Evolutionary conservation across 2,329 filamentous ascomycete species (phyloP), one percentile per base, ranked within the genome.

Genomic region (Meredithiella fracta): DNA sequence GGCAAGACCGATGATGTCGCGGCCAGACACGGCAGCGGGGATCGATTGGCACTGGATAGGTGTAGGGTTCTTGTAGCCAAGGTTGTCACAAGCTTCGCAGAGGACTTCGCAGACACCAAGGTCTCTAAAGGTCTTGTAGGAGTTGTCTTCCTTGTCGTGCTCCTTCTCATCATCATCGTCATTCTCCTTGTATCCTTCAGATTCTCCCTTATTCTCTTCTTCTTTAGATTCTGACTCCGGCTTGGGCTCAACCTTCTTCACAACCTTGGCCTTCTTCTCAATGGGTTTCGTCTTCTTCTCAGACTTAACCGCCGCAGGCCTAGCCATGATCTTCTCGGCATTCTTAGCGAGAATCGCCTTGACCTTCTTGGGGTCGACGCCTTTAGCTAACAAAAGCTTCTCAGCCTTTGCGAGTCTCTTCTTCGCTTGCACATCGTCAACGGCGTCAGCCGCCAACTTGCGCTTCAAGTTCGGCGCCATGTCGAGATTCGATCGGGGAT

Each of bases 1-100:
- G 31, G 92, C 92, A 53, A 97, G 76, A 44, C 90, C 92, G 62
- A 98, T 95, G 34, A 97, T 74, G 67, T 97, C 92, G 64, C 88
- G 80, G 54, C 85, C 82, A 64, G 85, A 70, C 3, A 96, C 75
- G 37, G 90, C 90, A 53, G 77, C 67, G 3, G 91, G 91, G 62
- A 97, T 94, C 0, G 89, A 78, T 67, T 94, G 79, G 53, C 77
- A 76, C 68, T 96, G 92, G 61, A 98, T 97, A 0, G 90, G 84
- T 1, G 91, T 98, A 0, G 92, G 87, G 26, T 77, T 70, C 64
- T 84, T 94, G 75, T 89, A 98, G 60, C 85, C 85, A 54, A 97
- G 76, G 0, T 79, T 74, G 3, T 78, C 78, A 70, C 91, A 97
- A 52, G 91, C 88, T 66, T 97, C 90, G 70, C 87, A 94, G 54